Evolutionary conservation across 2,329 filamentous ascomycete species (phyloP), one percentile per base, ranked within the genome.

Genomic region (Stemphylium lycopersici): DNA sequence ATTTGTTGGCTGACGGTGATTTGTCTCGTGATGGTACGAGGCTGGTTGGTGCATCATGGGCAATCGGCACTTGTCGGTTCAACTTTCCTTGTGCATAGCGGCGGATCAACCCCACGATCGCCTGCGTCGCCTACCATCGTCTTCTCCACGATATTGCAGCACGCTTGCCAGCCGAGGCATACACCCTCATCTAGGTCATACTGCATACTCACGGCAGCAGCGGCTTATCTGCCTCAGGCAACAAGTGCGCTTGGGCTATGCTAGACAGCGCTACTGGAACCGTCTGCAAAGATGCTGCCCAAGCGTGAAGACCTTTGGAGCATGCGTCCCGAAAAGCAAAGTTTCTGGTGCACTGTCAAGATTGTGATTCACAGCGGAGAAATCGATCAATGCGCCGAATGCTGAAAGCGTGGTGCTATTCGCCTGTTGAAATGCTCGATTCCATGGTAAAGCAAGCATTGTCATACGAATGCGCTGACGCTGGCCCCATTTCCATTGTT

Each of bases 1-100:
- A 65, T 73, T 70, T 67, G 73, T 63, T 75, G 72, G 67, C 63
- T 58, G 46, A 52, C 48, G 61, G 51, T 75, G 72, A 73, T 73
- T 74, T 59, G 63, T 57, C 48, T 55, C 52, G 48, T 55, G 48
- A 53, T 48, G n/a, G 36, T 15, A 51, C 31, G 29, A 50, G 36
- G 44, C 41, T 63, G 56, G 59, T 45, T 56, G 36, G 62, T 67
- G 65, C 67, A 65, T 68, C 67, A 68, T 66, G 40, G 46, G 41
- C 48, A 47, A 59, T 61, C 50, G 56, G 54, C 47, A 39, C 52
- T 52, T 47, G 36, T 48, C 56, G 59, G 54, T 20, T 47, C 47
- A 24, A 48, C 59, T 57, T 58, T 10, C 24, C 47, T 33, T 44
- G 37, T 33, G 43, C 47, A 29, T 46, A 48, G 54, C 52, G 51